phyloP scores from a whole-genome alignment of 306 rosid genomes.

The Mimosa bimucronata region DNA sequence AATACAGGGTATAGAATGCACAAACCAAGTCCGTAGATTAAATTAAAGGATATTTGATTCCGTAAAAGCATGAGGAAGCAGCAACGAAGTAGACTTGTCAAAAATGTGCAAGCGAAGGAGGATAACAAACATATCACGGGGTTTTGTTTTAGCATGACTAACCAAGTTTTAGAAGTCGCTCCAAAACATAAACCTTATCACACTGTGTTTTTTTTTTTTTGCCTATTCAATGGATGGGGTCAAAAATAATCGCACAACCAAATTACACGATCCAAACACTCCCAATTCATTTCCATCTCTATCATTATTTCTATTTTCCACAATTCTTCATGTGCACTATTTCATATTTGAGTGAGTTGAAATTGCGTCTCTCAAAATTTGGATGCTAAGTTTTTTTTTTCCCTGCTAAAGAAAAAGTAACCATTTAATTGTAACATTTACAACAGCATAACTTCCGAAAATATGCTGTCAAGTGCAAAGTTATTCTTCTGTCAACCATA shows the following conservation, averaged over 20 bases:
- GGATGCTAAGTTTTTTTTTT: too few species aligned
- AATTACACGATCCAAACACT: background rate
- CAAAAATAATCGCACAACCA: background rate
- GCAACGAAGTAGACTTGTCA: background rate
- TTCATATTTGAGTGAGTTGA: background rate
- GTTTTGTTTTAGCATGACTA: background rate
- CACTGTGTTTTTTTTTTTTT: too few species aligned
- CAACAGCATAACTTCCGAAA: too few species aligned
- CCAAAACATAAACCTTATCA: background rate
- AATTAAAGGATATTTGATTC: background rate
- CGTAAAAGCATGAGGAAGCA: conserved; percentile 18
- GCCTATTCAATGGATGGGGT: background rate
- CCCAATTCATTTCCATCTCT: background rate
- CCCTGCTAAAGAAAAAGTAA: too few species aligned
- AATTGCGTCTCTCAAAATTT: background rate
- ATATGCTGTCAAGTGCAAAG: too few species aligned
- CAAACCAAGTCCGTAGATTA: background rate
- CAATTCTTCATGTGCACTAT: background rate
- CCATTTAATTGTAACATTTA: too few species aligned
- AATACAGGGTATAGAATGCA: background rate
- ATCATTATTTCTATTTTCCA: background rate
- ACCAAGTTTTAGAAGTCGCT: background rate
- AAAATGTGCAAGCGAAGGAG: background rate
- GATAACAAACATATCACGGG: too few species aligned
- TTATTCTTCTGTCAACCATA: too few species aligned